Evolutionary conservation across 768 basidiomycete genomes (phyloP), one percentile per base, ranked within the genome.

Genomic region (Kwoniella bestiolae): DNA sequence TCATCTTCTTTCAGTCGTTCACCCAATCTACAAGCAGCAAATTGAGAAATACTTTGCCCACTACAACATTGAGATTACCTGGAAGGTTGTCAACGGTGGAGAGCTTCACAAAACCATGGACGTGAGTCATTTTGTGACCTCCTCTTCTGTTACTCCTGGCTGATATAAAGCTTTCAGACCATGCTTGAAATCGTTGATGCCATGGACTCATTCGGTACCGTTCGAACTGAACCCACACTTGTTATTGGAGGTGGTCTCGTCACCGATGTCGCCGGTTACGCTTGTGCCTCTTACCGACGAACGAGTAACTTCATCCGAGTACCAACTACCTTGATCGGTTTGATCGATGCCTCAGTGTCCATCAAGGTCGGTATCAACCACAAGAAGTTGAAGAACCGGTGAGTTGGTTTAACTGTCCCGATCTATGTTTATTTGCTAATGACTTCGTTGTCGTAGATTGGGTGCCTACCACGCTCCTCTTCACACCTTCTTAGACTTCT

Each of bases 331-430:
- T 63, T 82, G 60, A 82, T 82, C 68, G 81, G 81, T 66, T 67
- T 82, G 21, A 82, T 82, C 74, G 81, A 82, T 53, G 81, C 81
- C 32, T 74, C 75, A 60, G 81, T 82, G 59, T 78, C 76, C 49
- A 82, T 82, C 77, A 82, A 82, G 71, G 81, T 82, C 63, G 79
- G 75, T 32, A 67, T 81, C 69, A 81, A 81, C 71, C 81, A 81
- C 75, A 70, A 72, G 63, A 82, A 81, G 77, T 67, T 82, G 38
- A 82, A 82, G 79, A 82, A 82, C 78, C 59, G 81, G 63, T 73
- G 34, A 46, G 72, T 67, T 28, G 18, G 52, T 53, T 41, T n/a
- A n/a, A 18, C 21, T 18, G 51, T 29, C 51, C 38, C 38, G 18
- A 41, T 18, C 38, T 18, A 41, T 41, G 38, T 18, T 18, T 18